Base-by-base conservation (phyloP, 164 flowering plant species). In the Nymphaea thermarum region DNA sequence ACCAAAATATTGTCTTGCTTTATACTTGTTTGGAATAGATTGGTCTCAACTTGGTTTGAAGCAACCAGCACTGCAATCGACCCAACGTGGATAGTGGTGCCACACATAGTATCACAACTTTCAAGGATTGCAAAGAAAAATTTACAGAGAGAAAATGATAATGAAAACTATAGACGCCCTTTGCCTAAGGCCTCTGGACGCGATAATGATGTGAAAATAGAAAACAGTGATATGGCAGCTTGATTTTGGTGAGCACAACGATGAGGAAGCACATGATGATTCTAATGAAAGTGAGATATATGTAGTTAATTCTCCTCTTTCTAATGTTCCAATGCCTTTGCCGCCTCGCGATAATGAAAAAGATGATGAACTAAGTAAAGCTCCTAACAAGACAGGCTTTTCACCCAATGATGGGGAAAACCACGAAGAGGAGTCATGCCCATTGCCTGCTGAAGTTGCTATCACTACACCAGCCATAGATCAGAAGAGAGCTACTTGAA, bases 161-260 rank as follows among this genome's bases (percentile, higher is more conserved):
- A 92, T 77, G 98, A 95, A 81, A 92, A 95, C 75, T 95, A 95
- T 73, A 68, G 99, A 63, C 82, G 91, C 79, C 96, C 91, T 43
- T 68, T 87, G 75, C 82, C 94, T 41, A 86, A 80, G 74, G 70
- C 68, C 71, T 71, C 84, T 65, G 87, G 89, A 73, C 88, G 90
- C 82, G 90, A 85, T 74, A 77, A 87, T 62, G 99, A 92, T 74
- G 88, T 95, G 44, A 82, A 90, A 83, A 83, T 95, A 72, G 94
- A 89, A 74, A 89, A 95, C 80, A 87, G 80, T 61, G 99, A 95
- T 68, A 95, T 95, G 99, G 99, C n/a, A 95, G 67, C 99, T 95
- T 74, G 96, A 95, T 79, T 95, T 95, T 77, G 71, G 89, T 76
- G 98, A 95, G 85, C 86, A 89, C 70, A 68, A 66, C 44, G 97